A percentile compares a stretch with the other conserved stretches of the same genome.
These are phyloP conservation scores for Chondrostereum purpureum DNA, from an alignment of 1,284 basidiomycete species.

Conservation along the genomic window DNA sequence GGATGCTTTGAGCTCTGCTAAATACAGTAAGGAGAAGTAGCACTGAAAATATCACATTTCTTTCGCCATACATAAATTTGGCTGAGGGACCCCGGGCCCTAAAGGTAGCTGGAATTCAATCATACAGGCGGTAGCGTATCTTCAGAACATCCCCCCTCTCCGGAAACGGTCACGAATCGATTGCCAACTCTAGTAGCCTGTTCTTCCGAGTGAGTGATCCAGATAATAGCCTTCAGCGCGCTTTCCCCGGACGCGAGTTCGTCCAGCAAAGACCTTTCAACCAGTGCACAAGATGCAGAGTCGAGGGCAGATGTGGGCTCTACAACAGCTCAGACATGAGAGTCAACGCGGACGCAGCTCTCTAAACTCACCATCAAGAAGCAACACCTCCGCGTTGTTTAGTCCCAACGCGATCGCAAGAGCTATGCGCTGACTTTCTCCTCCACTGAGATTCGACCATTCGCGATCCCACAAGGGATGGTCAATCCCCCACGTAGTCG, in stretches of 20 bases:
- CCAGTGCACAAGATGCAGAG: slow-evolving; percentile 51
- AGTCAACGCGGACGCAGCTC: not conserved
- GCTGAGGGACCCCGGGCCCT: no score
- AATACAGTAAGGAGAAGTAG: no score
- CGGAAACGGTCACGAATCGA: slow-evolving; percentile 50
- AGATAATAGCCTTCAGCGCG: slow-evolving; percentile 66
- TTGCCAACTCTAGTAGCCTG: slow-evolving; percentile 72
- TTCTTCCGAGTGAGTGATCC: slow-evolving; percentile 84
- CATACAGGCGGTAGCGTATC: slow-evolving; percentile 20
- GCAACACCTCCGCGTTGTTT: slow-evolving; percentile 70
- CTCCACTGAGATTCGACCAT: slow-evolving; percentile 77
- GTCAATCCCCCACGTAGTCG: slow-evolving; percentile 62
- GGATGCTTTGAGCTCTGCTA: no score
- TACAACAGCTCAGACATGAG: slow-evolving; percentile 22
- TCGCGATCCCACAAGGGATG: slow-evolving; percentile 66
- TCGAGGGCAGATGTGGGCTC: slow-evolving; percentile 87
- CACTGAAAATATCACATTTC: no score
- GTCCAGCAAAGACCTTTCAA: slow-evolving; percentile 56
- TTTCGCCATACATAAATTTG: no score
- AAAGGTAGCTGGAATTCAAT: no score
- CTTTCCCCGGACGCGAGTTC: slow-evolving; percentile 43
- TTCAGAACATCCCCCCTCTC: slow-evolving; percentile 39
- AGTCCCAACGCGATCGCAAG: slow-evolving; percentile 70
- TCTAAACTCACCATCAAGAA: slow-evolving; percentile 63
- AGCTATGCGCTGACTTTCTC: slow-evolving; percentile 77